Conservation (phyloP, 208 protist genomes). For the Acanthamoeba triangularis region DNA sequence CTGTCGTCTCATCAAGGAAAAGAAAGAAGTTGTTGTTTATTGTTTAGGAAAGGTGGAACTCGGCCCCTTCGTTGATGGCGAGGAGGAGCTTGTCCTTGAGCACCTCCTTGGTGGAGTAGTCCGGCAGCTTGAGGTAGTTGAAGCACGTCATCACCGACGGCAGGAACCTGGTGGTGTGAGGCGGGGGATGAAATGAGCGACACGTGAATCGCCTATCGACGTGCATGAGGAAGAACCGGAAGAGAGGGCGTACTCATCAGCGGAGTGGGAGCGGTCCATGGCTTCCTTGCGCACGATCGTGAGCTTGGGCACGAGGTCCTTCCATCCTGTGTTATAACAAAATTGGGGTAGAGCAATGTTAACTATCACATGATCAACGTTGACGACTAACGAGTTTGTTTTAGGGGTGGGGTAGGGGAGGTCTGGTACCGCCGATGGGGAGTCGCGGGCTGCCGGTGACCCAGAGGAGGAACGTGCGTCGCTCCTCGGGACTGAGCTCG, state of each 20-base stretch:
- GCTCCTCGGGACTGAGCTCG: conserved; percentile 82
- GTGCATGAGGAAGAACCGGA: too few species aligned
- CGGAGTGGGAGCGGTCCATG: conserved; percentile 34
- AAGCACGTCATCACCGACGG: conserved; percentile 90
- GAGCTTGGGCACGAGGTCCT: conserved; percentile 81
- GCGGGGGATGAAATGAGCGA: too few species aligned
- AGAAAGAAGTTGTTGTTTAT: too few species aligned
- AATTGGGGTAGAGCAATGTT: too few species aligned
- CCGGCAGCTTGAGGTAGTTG: conserved; percentile 91
- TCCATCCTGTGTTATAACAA: too few species aligned
- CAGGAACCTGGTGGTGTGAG: too few species aligned
- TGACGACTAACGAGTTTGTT: too few species aligned
- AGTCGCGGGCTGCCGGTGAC: conserved; percentile 89
- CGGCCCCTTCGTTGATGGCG: conserved; percentile 88
- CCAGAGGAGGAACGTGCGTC: conserved; percentile 88
- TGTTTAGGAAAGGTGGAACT: conserved; percentile 81
- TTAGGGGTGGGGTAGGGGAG: too few species aligned
- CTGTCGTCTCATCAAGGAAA: too few species aligned
- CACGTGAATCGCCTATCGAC: too few species aligned
- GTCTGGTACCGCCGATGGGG: conserved; percentile 88
- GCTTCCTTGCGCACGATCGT: conserved; percentile 84
- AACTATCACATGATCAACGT: too few species aligned
- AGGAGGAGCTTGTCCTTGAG: conserved; percentile 87
- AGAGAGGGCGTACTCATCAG: conserved; percentile 77
- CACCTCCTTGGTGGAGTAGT: conserved; percentile 87